A percentile compares a stretch with the other conserved stretches of the same genome.
phyloP scores from a whole-genome alignment of 306 rosid species.

The Calophaca sinica region DNA sequence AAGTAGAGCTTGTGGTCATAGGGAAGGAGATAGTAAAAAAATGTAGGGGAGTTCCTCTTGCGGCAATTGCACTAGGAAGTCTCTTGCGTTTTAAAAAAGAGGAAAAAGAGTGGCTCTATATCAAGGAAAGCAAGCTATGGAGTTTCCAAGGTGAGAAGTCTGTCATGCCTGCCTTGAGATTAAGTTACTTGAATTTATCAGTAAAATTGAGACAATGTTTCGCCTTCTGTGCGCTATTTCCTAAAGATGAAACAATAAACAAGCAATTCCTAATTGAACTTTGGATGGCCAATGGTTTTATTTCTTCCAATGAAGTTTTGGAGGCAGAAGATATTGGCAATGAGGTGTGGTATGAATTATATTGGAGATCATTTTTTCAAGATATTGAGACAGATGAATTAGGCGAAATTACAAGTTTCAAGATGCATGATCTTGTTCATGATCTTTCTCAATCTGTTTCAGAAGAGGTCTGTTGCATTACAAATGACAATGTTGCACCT shows the following conservation, averaged over 20 bases:
- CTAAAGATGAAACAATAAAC: not conserved
- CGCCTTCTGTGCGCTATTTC: slow-evolving; percentile 29
- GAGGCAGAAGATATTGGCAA: slow-evolving; percentile 36
- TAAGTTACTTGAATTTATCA: slow-evolving; percentile 28
- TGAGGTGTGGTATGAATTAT: slow-evolving; percentile 38
- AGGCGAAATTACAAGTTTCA: not conserved
- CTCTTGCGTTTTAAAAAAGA: slow-evolving; percentile 21
- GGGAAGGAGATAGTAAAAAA: slow-evolving; percentile 39
- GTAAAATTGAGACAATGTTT: slow-evolving; percentile 29
- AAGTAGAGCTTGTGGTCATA: slow-evolving; percentile 17
- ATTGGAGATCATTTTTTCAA: slow-evolving; percentile 39
- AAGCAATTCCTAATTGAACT: slow-evolving; percentile 15
- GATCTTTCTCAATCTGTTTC: slow-evolving; percentile 37
- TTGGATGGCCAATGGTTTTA: slow-evolving; percentile 42
- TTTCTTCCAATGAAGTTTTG: not conserved
- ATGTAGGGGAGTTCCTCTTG: slow-evolving; percentile 41
- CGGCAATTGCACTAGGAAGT: slow-evolving; percentile 25
- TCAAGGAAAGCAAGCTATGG: slow-evolving; percentile 32
- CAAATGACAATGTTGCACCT: not conserved
- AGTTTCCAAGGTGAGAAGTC: not conserved
- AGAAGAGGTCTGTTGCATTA: not conserved
- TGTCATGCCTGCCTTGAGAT: slow-evolving; percentile 10
- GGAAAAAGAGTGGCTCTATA: not conserved
- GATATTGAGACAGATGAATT: slow-evolving; percentile 11
- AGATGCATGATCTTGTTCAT: slow-evolving; percentile 43